phyloP scores from a whole-genome alignment of 2,329 filamentous ascomycete genomes.

The Parastagonospora nodorum region DNA sequence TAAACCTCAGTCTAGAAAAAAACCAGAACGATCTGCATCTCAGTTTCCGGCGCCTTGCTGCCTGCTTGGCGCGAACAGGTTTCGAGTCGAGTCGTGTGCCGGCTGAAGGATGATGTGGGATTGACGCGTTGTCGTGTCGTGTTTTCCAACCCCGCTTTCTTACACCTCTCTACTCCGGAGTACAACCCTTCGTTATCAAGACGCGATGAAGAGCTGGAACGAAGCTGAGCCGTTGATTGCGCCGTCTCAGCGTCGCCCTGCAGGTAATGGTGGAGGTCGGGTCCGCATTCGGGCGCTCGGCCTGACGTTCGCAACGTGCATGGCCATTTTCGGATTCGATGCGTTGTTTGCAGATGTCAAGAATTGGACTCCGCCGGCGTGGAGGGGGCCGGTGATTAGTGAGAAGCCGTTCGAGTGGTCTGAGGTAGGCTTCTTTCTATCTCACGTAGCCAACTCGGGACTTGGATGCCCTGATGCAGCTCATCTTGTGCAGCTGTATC shows the following conservation, averaged over 20 bases:
- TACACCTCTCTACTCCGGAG: not conserved
- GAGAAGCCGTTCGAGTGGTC: slow-evolving; percentile 25
- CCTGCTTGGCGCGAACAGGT: slow-evolving; percentile 3
- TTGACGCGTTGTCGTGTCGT: not conserved
- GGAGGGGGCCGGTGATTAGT: slow-evolving; percentile 1
- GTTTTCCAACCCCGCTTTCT: slow-evolving; percentile 6
- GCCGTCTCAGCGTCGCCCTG: slow-evolving; percentile 10
- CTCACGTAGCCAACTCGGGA: not conserved
- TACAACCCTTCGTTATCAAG: slow-evolving; percentile 1
- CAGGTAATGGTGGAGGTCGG: not conserved
- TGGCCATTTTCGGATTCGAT: slow-evolving; percentile 23
- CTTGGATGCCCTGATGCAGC: no score
- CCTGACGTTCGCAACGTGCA: slow-evolving; percentile 20
- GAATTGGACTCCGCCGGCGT: slow-evolving; percentile 8
- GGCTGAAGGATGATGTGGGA: not conserved
- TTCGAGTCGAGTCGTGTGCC: not conserved
- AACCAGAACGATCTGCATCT: not conserved
- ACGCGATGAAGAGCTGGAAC: slow-evolving; percentile 26
- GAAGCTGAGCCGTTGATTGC: slow-evolving; percentile 12
- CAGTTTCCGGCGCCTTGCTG: not conserved
- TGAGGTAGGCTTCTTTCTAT: slow-evolving; percentile 18
- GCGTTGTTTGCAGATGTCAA: slow-evolving; percentile 20
- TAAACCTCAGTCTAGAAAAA: not conserved
- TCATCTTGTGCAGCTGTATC: no score
- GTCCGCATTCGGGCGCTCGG: slow-evolving; percentile 16